These are phyloP conservation scores for Pyracantha coccinea DNA, from an alignment of 331 rosid genomes.

Conservation along the genomic window DNA sequence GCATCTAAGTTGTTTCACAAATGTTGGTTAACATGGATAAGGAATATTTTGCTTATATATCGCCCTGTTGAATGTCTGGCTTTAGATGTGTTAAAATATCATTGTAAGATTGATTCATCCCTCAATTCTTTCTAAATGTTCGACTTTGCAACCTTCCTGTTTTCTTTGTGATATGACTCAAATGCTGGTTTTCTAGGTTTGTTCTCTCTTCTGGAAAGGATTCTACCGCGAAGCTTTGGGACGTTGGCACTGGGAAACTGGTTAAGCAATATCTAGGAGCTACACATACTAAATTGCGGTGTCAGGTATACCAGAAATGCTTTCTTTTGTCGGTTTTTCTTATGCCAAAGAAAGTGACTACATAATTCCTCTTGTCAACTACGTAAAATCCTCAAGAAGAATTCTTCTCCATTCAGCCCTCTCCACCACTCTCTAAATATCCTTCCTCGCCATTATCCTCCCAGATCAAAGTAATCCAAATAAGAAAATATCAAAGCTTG, in stretches of 20 bases:
- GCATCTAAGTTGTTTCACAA: background rate
- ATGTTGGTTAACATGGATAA: background rate
- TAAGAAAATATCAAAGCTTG: background rate
- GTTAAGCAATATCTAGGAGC: conserved; percentile 83
- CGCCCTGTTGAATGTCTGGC: background rate
- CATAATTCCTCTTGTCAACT: background rate
- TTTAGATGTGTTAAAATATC: background rate
- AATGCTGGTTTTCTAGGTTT: conserved; percentile 41
- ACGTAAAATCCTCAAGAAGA: background rate
- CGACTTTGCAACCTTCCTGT: background rate
- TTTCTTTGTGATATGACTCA: conserved; percentile 14
- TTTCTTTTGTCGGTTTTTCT: background rate
- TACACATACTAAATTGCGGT: conserved; percentile 59
- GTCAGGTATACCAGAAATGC: conserved; percentile 44
- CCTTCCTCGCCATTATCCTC: background rate
- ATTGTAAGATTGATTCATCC: background rate
- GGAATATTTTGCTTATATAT: background rate
- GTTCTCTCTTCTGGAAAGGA: conserved; percentile 90
- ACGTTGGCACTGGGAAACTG: conserved; percentile 78
- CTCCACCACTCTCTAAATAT: too few relatives aligned
- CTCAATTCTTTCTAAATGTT: background rate
- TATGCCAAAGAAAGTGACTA: background rate
- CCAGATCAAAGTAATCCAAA: background rate
- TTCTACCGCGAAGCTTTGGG: conserved; percentile 86
- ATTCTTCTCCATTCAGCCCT: background rate